These are phyloP conservation scores for Fusarium ramigenum DNA, from an alignment of 2,329 filamentous ascomycete species.

Conservation along the genomic window DNA sequence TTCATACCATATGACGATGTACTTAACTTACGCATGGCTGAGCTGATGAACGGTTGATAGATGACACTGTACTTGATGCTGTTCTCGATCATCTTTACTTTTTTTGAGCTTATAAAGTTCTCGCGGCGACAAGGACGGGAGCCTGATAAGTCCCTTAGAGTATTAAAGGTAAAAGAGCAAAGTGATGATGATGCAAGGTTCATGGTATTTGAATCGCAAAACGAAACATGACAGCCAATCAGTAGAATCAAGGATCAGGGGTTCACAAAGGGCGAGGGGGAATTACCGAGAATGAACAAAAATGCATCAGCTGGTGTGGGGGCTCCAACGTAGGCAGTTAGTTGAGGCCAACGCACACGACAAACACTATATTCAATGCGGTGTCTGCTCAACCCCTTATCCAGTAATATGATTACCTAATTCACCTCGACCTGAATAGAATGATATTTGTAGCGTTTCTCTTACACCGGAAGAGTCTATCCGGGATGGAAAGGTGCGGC, in stretches of 20 bases:
- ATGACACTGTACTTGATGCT: neutral
- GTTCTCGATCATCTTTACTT: neutral
- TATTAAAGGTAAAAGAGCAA: neutral
- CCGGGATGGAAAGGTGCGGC: neutral
- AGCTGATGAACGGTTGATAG: neutral
- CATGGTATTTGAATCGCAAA: conserved; percentile 19
- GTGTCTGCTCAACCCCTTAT: neutral
- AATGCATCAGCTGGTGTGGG: conserved; percentile 25
- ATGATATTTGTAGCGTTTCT: neutral
- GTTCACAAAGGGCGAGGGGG: conserved; percentile 2
- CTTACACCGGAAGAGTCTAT: neutral
- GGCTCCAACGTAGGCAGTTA: neutral
- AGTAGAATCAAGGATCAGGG: conserved; percentile 18
- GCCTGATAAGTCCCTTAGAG: conserved; percentile 8
- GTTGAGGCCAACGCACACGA: neutral
- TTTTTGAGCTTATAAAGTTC: conserved; percentile 21
- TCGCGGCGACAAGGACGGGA: conserved; percentile 28
- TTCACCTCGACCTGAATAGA: neutral
- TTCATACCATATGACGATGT: neutral
- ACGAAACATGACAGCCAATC: conserved; percentile 25
- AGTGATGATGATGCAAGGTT: conserved; percentile 28
- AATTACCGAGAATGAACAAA: conserved; percentile 17
- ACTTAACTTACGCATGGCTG: neutral
- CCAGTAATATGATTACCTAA: neutral
- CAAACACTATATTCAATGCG: neutral